Evolutionary conservation across 148 eudicot genomes (phyloP), one percentile per base, ranked within the genome.

Genomic region (Agrostemma githago): DNA sequence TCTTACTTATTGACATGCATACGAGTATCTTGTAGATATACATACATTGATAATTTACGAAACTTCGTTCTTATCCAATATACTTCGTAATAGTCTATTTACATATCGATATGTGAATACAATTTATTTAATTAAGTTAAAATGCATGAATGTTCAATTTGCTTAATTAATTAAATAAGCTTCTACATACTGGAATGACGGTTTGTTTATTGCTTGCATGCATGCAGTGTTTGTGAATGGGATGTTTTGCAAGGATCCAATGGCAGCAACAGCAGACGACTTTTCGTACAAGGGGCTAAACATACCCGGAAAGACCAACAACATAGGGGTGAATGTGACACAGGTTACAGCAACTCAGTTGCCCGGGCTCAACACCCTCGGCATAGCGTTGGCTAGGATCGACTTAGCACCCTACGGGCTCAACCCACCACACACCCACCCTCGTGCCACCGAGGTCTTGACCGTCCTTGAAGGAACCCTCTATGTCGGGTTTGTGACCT

Each of bases 341-440:
- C 41, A 26, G 0, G 68, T 74, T 26, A 51, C 57, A 42, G 58
- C 76, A 62, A 16, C 40, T 26, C 69, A 74, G 46, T 26, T 74
- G n/a, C 74, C 51, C 38, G 74, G 74, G 4, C 74, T 71, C 37
- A 71, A 71, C 65, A 71, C 74, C 60, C 72, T 70, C n/a, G 72
- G 72, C 4, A 70, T 70, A 53, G 26, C 72, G 8, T 11, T 70
- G 40, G 72, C 72, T 51, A 70, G 72, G 42, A 70, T 70, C 43
- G 72, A 70, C 61, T 70, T 21, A 34, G 72, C 72, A 70, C 72
- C 72, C 14, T 15, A 70, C 61, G 72, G 72, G 6, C 72, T 70
- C 60, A 70, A 70, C 8, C 72, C 72, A 11, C 72, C 61, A 34
- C 72, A 70, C 72, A 70, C 61, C 6, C 72, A 70, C 60, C 72